Evolutionary conservation across 2,329 filamentous ascomycete genomes (phyloP).

Genomic region (Claviceps pusilla): DNA sequence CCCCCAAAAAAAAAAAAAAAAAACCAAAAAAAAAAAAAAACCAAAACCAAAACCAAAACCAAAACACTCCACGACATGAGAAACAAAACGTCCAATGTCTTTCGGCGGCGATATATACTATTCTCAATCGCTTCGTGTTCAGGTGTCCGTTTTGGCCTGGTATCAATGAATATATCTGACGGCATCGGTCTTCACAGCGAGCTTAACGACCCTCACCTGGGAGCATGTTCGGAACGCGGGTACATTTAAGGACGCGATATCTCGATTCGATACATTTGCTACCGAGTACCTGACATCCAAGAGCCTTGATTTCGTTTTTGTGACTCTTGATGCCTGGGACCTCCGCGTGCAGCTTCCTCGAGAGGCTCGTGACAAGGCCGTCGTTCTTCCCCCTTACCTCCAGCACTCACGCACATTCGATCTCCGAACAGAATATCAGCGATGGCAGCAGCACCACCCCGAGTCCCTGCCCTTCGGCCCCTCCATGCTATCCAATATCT

Average conservation of each 20-base stretch:
- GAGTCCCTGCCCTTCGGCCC: constrained; percentile 94
- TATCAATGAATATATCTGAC: neutral
- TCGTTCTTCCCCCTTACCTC: constrained; percentile 88
- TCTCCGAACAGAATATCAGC: constrained; percentile 89
- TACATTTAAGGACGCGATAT: constrained; percentile 91
- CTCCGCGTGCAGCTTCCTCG: constrained; percentile 92
- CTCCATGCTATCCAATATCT: constrained; percentile 92
- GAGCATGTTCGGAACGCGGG: constrained; percentile 96
- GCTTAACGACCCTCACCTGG: constrained; percentile 94
- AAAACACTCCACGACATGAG: constrained; percentile 4
- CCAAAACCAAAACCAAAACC: constrained; percentile 5
- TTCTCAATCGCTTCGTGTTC: neutral
- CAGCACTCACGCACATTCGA: constrained; percentile 97
- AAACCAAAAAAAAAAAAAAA: neutral
- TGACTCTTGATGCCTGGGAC: constrained; percentile 97
- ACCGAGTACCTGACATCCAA: constrained; percentile 80
- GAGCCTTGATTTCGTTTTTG: constrained; percentile 93
- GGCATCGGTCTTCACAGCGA: constrained; percentile 44
- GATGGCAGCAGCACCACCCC: constrained; percentile 96
- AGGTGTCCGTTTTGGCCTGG: neutral
- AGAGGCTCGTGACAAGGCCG: constrained; percentile 94
- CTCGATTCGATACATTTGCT: constrained; percentile 85
- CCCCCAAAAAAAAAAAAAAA: too few species aligned
- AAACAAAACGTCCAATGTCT: neutral
- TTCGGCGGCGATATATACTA: neutral